Evolutionary conservation across 345 rosid species (phyloP).

Genomic region (Brassica incana): DNA sequence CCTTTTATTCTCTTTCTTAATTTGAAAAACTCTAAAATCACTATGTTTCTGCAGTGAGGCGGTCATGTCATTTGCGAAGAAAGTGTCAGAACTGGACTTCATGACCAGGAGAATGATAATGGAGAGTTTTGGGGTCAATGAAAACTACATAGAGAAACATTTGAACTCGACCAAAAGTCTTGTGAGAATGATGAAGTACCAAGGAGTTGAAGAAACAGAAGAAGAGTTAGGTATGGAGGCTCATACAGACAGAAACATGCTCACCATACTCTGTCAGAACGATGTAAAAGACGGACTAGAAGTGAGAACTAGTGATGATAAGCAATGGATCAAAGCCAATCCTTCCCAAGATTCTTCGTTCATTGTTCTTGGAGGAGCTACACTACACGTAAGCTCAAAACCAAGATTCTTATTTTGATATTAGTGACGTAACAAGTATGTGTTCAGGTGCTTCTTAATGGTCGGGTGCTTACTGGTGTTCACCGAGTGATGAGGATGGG

Average conservation of each 20-base stretch:
- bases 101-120: slow-evolving; percentile 52
- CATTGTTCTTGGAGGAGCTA: slow-evolving; percentile 53
- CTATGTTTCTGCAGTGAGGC: slow-evolving; percentile 30
- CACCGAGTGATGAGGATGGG: slow-evolving; percentile 47
- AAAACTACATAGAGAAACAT: slow-evolving; percentile 40
- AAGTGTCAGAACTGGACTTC: slow-evolving; percentile 43
- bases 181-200: slow-evolving; percentile 49
- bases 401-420: neutral
- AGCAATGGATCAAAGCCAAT: slow-evolving; percentile 42
- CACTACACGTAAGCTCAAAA: slow-evolving; percentile 37
- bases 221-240: slow-evolving; percentile 37
- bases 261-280: slow-evolving; percentile 56
- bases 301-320: slow-evolving; percentile 41
- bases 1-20: neutral
- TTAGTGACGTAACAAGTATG: neutral
- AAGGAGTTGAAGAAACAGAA: slow-evolving; percentile 26
- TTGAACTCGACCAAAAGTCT: slow-evolving; percentile 38
- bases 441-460: slow-evolving; percentile 42
- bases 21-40: neutral
- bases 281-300: slow-evolving; percentile 48
- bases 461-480: slow-evolving; percentile 26
- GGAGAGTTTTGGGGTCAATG: slow-evolving; percentile 50
- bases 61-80: slow-evolving; percentile 24
- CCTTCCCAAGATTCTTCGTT: slow-evolving; percentile 48
- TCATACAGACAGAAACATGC: slow-evolving; percentile 59